Percentiles rank a stretch among this genome's conserved stretches.
Evolutionary conservation across 768 basidiomycete genomes (phyloP).

Genomic region (Gyrodon lividus): DNA sequence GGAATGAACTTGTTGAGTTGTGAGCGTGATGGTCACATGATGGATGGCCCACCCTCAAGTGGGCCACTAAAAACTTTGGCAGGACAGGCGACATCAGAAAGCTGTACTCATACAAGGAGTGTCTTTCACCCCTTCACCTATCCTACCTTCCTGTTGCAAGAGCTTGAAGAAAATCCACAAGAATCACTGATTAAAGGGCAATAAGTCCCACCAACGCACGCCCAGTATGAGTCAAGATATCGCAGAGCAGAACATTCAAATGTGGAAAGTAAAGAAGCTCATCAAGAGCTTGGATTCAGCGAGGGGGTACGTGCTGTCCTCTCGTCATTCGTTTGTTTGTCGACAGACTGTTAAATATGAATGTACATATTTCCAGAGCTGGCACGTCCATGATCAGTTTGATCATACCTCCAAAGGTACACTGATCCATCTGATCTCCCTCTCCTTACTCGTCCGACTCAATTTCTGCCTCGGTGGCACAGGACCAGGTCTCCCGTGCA

Average conservation of each 20-base stretch:
- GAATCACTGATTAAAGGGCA: slow-evolving; percentile 11
- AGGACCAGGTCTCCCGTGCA: slow-evolving; percentile 94
- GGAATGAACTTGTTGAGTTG: too few relatives aligned
- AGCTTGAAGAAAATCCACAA: slow-evolving; percentile 5
- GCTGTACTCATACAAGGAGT: background rate
- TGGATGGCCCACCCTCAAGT: slow-evolving; percentile 22
- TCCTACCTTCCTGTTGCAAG: slow-evolving; percentile 26
- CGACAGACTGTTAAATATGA: slow-evolving; percentile 22
- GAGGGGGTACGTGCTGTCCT: slow-evolving; percentile 33
- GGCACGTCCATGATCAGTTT: slow-evolving; percentile 99
- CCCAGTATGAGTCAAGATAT: slow-evolving; percentile 76
- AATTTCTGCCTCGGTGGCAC: background rate
- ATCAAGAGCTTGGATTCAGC: slow-evolving; percentile 96
- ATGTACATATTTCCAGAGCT: slow-evolving; percentile 48
- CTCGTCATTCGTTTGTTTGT: background rate
- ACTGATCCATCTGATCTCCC: slow-evolving; percentile 19
- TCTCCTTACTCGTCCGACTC: background rate
- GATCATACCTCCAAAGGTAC: slow-evolving; percentile 91
- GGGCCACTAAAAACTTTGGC: slow-evolving; percentile 2
- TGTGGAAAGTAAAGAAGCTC: slow-evolving; percentile 99
- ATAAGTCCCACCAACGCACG: slow-evolving; percentile 14
- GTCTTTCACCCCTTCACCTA: slow-evolving; percentile 11
- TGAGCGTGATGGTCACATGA: slow-evolving; percentile 8
- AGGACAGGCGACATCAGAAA: slow-evolving; percentile 2
- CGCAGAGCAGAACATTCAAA: slow-evolving; percentile 95